Percentiles rank a stretch among this genome's conserved stretches.
Evolutionary conservation across 139 green algal genomes (phyloP).

Genomic region (Diplosphaera chodatii): DNA sequence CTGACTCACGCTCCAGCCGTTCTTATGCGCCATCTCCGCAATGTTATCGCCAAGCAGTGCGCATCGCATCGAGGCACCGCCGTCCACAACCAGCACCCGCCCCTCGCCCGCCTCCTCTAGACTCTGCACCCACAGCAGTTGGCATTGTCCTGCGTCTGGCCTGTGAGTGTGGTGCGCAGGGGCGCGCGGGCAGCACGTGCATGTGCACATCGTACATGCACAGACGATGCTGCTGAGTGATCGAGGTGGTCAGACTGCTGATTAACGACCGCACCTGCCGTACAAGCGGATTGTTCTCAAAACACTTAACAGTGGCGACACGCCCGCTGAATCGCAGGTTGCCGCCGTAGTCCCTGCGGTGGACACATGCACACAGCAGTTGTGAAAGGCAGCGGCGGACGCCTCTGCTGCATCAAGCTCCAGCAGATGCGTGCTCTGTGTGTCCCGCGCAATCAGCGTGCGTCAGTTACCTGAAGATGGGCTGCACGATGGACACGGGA

Average conservation of each 20-base stretch:
- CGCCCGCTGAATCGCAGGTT: constrained; percentile 59
- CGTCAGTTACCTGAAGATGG: constrained; percentile 34
- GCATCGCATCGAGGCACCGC: constrained; percentile 77
- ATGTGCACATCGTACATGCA: too few relatives aligned
- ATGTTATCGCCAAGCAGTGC: constrained; percentile 94
- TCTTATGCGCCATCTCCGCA: constrained; percentile 77
- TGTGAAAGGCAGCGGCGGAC: too few relatives aligned
- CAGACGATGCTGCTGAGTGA: too few relatives aligned
- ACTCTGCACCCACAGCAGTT: constrained; percentile 35
- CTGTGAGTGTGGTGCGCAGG: too few relatives aligned
- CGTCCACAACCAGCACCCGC: constrained; percentile 89
- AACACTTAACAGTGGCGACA: constrained; percentile 77
- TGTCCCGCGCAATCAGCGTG: neutral
- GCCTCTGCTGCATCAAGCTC: too few relatives aligned
- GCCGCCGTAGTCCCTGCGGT: constrained; percentile 64
- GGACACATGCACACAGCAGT: neutral
- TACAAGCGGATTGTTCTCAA: constrained; percentile 92
- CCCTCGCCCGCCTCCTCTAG: constrained; percentile 74
- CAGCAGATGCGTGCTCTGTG: neutral
- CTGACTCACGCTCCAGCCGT: constrained; percentile 80
- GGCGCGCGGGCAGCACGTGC: too few relatives aligned
- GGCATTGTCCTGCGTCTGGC: too few relatives aligned
- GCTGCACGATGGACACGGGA: constrained; percentile 36
- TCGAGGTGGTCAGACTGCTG: neutral
- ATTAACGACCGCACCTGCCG: constrained; percentile 58